Percentiles rank a stretch among this genome's conserved stretches.
Conservation (phyloP, 306 rosid species). For the Acacia confusa region DNA sequence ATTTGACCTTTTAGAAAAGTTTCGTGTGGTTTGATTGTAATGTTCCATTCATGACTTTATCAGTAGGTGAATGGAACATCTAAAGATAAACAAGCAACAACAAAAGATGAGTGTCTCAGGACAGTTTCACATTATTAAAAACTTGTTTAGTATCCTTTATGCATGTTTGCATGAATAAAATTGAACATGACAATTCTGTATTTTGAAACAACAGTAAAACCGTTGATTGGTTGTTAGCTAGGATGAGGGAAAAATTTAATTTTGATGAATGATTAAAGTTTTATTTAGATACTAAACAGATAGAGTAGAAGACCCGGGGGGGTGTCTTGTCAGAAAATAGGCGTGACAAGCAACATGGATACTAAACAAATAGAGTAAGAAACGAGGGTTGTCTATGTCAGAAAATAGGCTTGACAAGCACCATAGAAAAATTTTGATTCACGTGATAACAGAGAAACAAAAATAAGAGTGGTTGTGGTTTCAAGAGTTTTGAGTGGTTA, state of each 20-base stretch:
- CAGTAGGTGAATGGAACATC: neutral
- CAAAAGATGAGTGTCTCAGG: neutral
- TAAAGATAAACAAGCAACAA: neutral
- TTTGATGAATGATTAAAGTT: neutral
- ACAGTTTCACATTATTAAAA: neutral
- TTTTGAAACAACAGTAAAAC: neutral
- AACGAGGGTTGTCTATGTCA: conserved; percentile 2
- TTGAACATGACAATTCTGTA: neutral
- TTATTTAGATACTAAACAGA: neutral
- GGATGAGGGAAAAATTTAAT: neutral
- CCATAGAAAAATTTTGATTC: conserved; percentile 6
- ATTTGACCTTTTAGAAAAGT: neutral
- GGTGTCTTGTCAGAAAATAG: neutral
- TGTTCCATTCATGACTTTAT: neutral
- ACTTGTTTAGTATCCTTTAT: neutral
- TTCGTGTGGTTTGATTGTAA: neutral
- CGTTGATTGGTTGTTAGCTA: neutral
- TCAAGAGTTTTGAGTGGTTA: neutral
- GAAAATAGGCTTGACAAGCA: neutral
- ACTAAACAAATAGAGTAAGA: neutral
- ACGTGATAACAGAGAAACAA: conserved; percentile 35
- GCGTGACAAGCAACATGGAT: neutral
- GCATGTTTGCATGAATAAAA: neutral
- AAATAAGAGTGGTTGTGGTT: conserved; percentile 22
- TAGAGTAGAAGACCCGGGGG: neutral